Evolutionary conservation across 371 early-diverging fungal genomes (phyloP).

Genomic region (Lichtheimia ramosa): DNA sequence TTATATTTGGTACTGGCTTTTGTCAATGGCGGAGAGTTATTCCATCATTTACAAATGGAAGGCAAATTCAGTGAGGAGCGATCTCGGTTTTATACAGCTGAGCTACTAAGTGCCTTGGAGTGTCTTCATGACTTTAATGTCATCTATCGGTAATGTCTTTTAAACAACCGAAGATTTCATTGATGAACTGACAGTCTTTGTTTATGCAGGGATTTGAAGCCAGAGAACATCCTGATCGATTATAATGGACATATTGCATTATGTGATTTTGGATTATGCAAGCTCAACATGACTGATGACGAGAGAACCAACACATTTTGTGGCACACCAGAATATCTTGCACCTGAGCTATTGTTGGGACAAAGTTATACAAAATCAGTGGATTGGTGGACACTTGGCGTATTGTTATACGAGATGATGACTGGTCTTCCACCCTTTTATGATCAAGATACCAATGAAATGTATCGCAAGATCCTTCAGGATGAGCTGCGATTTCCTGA

Average conservation of each 20-base stretch:
- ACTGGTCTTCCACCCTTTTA: conserved; percentile 95
- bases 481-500: conserved; percentile 86
- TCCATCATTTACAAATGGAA: conserved; percentile 84
- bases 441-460: conserved; percentile 92
- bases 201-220: conserved; percentile 82
- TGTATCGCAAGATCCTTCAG: conserved; percentile 91
- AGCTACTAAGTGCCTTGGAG: conserved; percentile 79
- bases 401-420: conserved; percentile 95
- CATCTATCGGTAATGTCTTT: conserved; percentile 66
- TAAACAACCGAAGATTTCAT: not conserved
- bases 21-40: conserved; percentile 93
- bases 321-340: conserved; percentile 99
- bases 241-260: conserved; percentile 96
- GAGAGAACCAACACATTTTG: conserved; percentile 95
- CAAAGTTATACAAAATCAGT: conserved; percentile 94
- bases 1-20: conserved; percentile 91
- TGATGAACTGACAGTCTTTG: not conserved
- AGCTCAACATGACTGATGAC: conserved; percentile 91
- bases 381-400: conserved; percentile 98
- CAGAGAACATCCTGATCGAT: conserved; percentile 95
- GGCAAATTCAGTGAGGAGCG: conserved; percentile 71
- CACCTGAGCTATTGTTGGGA: conserved; percentile 93
- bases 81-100: conserved; percentile 74
- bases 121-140: conserved; percentile 88
- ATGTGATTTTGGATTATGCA: conserved; percentile 98